Evolutionary conservation across 23 red algal species (phyloP).

Genomic region (Gracilariopsis chorda): DNA sequence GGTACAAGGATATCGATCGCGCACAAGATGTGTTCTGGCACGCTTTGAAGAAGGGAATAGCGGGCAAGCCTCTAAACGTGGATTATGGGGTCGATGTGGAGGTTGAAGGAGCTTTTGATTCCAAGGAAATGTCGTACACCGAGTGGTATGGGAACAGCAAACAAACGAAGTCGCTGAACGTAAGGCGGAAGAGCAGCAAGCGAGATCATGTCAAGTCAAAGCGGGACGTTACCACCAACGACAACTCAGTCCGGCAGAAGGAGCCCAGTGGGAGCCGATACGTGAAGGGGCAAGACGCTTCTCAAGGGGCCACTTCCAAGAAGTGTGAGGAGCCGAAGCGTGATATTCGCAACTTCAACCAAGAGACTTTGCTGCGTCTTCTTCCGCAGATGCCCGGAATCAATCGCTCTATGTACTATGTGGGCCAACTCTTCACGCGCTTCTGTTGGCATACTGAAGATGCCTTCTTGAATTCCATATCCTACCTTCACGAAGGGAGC

Average conservation of each 20-base stretch:
- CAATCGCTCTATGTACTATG: slow-evolving; percentile 77
- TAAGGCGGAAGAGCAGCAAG: too few species aligned
- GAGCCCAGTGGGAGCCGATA: background rate
- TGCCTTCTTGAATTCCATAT: slow-evolving; percentile 83
- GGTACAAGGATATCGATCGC: background rate
- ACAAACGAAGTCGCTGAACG: too few species aligned
- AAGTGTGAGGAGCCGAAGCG: background rate
- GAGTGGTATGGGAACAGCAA: slow-evolving; percentile 15
- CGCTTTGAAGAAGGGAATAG: background rate
- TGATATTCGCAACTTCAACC: slow-evolving; percentile 62
- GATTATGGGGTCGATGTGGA: slow-evolving; percentile 66
- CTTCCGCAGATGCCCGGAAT: slow-evolving; percentile 78
- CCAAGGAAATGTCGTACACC: slow-evolving; percentile 22
- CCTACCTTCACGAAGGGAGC: slow-evolving; percentile 70
- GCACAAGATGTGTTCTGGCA: slow-evolving; percentile 44
- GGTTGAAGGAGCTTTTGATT: slow-evolving; percentile 57
- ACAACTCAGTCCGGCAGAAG: background rate
- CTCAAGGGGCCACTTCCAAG: background rate
- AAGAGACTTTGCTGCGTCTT: slow-evolving; percentile 31
- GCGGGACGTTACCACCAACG: background rate
- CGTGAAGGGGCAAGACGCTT: background rate
- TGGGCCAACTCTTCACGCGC: slow-evolving; percentile 79
- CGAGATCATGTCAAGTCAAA: background rate
- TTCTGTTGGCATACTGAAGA: slow-evolving; percentile 98
- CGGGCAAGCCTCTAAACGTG: slow-evolving; percentile 25